Conservation (phyloP, 2,329 filamentous ascomycete species). For the Pseudocercospora crystallina region DNA sequence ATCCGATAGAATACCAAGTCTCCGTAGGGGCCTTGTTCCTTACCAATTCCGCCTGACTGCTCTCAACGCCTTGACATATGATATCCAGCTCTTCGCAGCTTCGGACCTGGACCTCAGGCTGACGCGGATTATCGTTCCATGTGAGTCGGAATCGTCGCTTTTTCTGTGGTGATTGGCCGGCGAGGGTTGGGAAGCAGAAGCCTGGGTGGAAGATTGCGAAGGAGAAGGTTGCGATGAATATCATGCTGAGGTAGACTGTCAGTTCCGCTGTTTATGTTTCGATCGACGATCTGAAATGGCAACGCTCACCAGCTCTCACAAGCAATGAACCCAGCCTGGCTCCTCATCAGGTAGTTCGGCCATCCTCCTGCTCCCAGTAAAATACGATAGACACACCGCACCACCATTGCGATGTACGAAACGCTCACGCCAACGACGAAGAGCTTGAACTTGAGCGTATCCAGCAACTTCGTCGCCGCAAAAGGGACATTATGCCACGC, state of each 20-base stretch:
- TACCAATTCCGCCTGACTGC: not conserved
- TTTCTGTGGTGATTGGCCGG: not conserved
- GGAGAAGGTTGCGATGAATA: constrained; percentile 1
- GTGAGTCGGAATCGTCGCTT: not conserved
- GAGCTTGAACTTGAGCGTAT: constrained; percentile 7
- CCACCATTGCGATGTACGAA: constrained; percentile 3
- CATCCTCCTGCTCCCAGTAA: not conserved
- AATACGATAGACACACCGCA: constrained; percentile 2
- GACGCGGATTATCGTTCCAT: not conserved
- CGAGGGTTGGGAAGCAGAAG: constrained; percentile 3
- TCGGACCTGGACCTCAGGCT: not conserved
- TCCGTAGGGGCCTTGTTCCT: not conserved
- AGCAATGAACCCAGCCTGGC: constrained; percentile 3
- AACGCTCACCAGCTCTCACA: constrained; percentile 8
- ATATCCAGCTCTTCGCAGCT: not conserved
- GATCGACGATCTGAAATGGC: not conserved
- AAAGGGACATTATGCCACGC: constrained; percentile 10
- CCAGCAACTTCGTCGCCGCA: constrained; percentile 8
- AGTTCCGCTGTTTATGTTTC: not conserved
- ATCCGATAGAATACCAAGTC: constrained; percentile 1
- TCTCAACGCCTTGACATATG: not conserved
- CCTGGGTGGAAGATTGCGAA: constrained; percentile 9
- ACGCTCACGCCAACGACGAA: constrained; percentile 2
- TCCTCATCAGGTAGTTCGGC: constrained; percentile 3
- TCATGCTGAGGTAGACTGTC: not conserved